Conservation (phyloP, 148 eudicot genomes). For the Fallopia convolvulus region DNA sequence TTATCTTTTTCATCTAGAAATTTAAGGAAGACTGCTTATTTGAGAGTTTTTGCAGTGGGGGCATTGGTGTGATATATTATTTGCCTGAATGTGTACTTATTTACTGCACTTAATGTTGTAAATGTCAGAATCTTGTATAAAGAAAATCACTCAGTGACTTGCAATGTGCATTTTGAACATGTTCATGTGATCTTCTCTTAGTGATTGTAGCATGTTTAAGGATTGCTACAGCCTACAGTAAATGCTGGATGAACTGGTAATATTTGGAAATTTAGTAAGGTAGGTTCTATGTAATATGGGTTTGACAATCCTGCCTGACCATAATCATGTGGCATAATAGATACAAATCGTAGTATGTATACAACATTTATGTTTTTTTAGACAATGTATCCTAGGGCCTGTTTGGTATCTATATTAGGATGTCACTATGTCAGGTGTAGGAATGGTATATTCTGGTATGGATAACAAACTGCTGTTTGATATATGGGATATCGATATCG, state of each 20-base stretch:
- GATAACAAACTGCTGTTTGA: too few species aligned
- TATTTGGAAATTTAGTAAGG: background rate
- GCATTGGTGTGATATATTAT: background rate
- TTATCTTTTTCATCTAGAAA: background rate
- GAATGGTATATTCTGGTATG: too few species aligned
- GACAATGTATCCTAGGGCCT: background rate
- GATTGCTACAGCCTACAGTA: background rate
- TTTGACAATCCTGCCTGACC: background rate
- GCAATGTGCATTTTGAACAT: background rate
- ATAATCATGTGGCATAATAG: background rate
- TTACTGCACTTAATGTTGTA: background rate
- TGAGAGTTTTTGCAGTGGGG: background rate
- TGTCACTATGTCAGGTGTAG: too few species aligned
- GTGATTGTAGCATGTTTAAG: background rate
- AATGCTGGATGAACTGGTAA: background rate
- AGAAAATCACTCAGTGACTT: background rate
- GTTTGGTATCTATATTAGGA: too few species aligned
- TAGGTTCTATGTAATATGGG: background rate
- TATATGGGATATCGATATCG: too few species aligned
- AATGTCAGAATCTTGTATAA: background rate
- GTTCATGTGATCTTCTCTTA: background rate
- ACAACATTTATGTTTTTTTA: background rate
- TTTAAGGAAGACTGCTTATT: background rate
- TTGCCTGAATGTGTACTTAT: background rate
- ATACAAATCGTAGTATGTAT: background rate